Base-by-base conservation (phyloP, 306 rosid species). In the Cercis canadensis region DNA sequence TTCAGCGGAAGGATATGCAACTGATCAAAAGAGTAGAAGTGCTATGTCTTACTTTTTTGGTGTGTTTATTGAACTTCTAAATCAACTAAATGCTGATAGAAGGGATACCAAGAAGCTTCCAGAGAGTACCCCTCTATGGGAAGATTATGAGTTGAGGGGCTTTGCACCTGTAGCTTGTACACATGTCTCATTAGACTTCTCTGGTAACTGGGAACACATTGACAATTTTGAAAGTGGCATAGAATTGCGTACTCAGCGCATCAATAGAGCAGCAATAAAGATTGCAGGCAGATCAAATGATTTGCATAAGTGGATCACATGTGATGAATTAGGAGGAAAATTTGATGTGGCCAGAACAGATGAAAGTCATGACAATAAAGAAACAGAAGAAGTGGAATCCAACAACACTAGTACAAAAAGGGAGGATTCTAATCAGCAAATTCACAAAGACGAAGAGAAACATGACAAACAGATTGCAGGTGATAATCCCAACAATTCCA, bases 91-190 rank as follows among this genome's bases (percentile, higher is more conserved):
- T 43, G 72, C 36, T 37, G 37, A 69, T 14, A 78, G 59, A 15
- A 68, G 55, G 52, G 88, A 76, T 66, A 76, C 75, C 57, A 43
- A 33, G 51, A 76, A 58, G 53, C 80, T 43, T 74, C 50, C 75
- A 10, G 78, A 75, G 69, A 58, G 55, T 66, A 67, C 69, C 52
- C 89, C 99, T 71, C 81, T 95, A 8, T 95, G 99, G 99, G 99
- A 95, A 77, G 99, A 91, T 81, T 89, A 79, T 73, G 99, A 91
- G 75, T 84, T 95, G 85, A 85, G 97, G 80, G 96, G 97, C 19
- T 95, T 91, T 79, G 73, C 76, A 37, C 92, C 97, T 11, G 62
- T 86, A 56, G 63, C 88, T 65, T 41, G 31, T 60, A 72, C 84
- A 33, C 99, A 89, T 33, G 67, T 56, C 16, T 75, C 79, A 13